Percentiles rank a stretch among this genome's conserved stretches.
Evolutionary conservation across 2,329 filamentous ascomycete species (phyloP).

Genomic region (Neopestalotiopsis sp.): DNA sequence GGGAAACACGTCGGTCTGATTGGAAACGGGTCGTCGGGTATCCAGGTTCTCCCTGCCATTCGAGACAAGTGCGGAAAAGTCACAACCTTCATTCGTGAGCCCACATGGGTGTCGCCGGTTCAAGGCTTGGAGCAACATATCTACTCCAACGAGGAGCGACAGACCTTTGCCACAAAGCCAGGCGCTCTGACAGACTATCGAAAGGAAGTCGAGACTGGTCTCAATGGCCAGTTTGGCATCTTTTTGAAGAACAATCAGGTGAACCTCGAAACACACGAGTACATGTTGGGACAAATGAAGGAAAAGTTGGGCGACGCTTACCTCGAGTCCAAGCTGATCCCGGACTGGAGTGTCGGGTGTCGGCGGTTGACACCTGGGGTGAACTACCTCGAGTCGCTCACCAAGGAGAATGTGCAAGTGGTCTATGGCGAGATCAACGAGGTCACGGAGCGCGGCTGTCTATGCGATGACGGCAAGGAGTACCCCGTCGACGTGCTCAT

Average conservation of each 20-base stretch:
- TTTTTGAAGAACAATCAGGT: conserved; percentile 48
- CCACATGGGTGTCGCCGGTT: conserved; percentile 54
- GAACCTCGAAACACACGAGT: conserved; percentile 45
- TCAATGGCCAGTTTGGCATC: conserved; percentile 53
- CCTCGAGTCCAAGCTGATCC: conserved; percentile 49
- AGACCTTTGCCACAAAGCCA: conserved; percentile 47
- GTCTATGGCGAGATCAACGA: conserved; percentile 26
- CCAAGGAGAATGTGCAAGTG: conserved; percentile 31
- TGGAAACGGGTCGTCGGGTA: conserved; percentile 48
- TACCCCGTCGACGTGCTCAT: conserved; percentile 38
- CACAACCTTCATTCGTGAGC: conserved; percentile 55
- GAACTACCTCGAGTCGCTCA: conserved; percentile 37
- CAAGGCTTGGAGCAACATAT: conserved; percentile 48
- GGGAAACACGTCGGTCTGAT: conserved; percentile 49
- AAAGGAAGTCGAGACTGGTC: conserved; percentile 49
- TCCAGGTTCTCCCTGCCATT: conserved; percentile 53
- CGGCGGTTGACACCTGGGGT: conserved; percentile 38
- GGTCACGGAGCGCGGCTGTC: conserved; percentile 34
- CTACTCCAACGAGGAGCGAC: conserved; percentile 44
- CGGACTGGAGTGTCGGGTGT: conserved; percentile 36
- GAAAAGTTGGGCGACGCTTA: conserved; percentile 49
- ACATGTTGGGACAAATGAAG: conserved; percentile 47
- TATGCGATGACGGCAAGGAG: conserved; percentile 30
- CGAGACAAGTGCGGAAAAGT: conserved; percentile 49
- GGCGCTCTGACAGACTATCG: conserved; percentile 44